A percentile compares a stretch with the other conserved stretches of the same genome.
Conservation (phyloP, 2,329 filamentous ascomycete genomes). For the Cytospora schulzeri region DNA sequence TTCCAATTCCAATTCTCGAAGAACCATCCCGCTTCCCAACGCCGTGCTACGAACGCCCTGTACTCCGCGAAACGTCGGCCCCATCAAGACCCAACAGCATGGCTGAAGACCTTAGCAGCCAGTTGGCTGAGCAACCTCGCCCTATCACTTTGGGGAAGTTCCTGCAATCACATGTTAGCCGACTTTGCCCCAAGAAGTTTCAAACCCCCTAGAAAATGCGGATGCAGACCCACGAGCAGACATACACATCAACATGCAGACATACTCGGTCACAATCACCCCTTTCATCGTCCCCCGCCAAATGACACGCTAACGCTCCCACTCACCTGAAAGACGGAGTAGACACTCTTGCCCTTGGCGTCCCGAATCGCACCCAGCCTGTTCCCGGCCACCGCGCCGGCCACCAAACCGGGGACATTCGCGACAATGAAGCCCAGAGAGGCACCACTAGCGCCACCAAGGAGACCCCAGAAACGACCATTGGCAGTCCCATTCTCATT, state of each 20-base stretch:
- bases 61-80: not conserved
- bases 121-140: conserved; percentile 80
- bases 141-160: conserved; percentile 81
- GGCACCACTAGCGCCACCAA: conserved; percentile 85
- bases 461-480: conserved; percentile 79
- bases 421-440: conserved; percentile 94
- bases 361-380: conserved; percentile 87
- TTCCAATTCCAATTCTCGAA: not conserved
- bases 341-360: conserved; percentile 91
- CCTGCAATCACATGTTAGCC: conserved; percentile 45
- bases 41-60: conserved; percentile 19
- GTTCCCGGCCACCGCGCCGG: conserved; percentile 91
- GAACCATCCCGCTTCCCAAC: conserved; percentile 21
- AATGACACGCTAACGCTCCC: conserved; percentile 6
- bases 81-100: conserved; percentile 62
- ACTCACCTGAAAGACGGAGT: conserved; percentile 74
- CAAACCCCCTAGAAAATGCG: not conserved
- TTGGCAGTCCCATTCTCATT: conserved; percentile 66
- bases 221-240: not conserved
- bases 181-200: not conserved
- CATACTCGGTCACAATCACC: not conserved
- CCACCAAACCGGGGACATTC: conserved; percentile 85
- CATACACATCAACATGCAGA: not conserved
- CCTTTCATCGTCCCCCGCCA: not conserved
- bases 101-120: conserved; percentile 83